Base-by-base conservation (phyloP, 2,329 filamentous ascomycete genomes). In the Talaromyces sp. region DNA sequence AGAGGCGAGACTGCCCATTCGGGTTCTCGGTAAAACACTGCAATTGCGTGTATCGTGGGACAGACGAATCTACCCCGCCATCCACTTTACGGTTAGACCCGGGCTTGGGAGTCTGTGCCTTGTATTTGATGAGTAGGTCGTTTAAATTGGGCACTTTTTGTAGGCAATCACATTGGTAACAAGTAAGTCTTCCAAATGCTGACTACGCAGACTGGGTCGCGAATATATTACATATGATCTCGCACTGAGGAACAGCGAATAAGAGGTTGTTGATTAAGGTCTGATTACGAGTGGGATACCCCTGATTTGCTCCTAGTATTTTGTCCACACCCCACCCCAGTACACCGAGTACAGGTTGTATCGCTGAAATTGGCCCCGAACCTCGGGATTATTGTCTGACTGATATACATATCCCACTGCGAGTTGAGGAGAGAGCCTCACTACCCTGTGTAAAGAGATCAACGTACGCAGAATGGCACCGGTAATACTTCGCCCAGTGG, bases 401-500 rank as follows among this genome's bases (percentile, higher is more conserved):
- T 56, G 16, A 54, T 54, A 56, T 56, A 11, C 35, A 31, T 10
- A 54, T 39, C 33, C 16, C 52, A 56, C 52, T 2, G 10, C 8
- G 9, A 35, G 3, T 54, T 19, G n/a, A 37, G 11, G 4, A 54
- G 31, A 37, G 3, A 22, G n/a, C n/a, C 33, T 39, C 10, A 56
- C 10, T 2, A 14, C 7, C 33, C 10, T 14, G 50, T 37, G 9
- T 5, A 37, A 35, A n/a, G 16, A 22, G n/a, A 56, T 37, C 2
- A 22, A 56, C 2, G 63, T 37, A 45, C 62, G 47, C 54, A 59
- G 22, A 27, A 65, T 65, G 64, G 45, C 64, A 14, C 33, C 27
- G 14, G 13, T 37, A 37, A 22, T 76, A 10, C 62, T 72, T 19
- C 73, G 74, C 58, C 70, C 73, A 57, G 63, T 77, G 10, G 69